phyloP scores from a whole-genome alignment of 257 asterid species.

The Craterostigma plantagineum region DNA sequence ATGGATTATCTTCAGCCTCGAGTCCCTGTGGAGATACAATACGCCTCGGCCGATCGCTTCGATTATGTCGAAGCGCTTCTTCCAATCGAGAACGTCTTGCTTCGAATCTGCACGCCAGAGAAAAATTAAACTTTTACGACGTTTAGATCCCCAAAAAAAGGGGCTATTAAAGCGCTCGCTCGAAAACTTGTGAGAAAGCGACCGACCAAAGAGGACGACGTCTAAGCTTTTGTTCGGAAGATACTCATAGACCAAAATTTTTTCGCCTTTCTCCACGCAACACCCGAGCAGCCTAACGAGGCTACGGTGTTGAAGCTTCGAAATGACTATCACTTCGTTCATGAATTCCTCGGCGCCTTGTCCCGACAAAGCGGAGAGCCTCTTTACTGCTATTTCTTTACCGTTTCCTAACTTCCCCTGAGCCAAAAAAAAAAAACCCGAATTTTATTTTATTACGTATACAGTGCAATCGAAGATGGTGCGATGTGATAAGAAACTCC shows the following conservation, averaged over 20 bases:
- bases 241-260: conserved; percentile 21
- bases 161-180: no score
- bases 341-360: conserved; percentile 25
- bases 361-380: conserved; percentile 20
- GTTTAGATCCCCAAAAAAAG: no score
- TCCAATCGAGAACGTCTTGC: conserved; percentile 10
- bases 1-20: conserved; percentile 19
- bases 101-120: not conserved
- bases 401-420: conserved; percentile 20
- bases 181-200: not conserved
- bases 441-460: not conserved
- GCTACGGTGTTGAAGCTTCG: conserved; percentile 29
- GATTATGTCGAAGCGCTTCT: conserved; percentile 11
- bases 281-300: conserved; percentile 22
- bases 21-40: conserved; percentile 23
- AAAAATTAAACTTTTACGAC: no score
- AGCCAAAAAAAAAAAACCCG: no score
- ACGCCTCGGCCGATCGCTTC: conserved; percentile 23
- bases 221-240: conserved; percentile 25
- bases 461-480: not conserved
- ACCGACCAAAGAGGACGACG: conserved; percentile 18
- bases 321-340: conserved; percentile 25
- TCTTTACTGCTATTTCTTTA: conserved; percentile 20
- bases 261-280: conserved; percentile 22
- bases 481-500: no score